Percentiles rank a stretch among this genome's conserved stretches.
These are phyloP conservation scores for Monilinia vaccinii-corymbosi DNA, from an alignment of 2,329 filamentous ascomycete genomes.

Conservation along the genomic window DNA sequence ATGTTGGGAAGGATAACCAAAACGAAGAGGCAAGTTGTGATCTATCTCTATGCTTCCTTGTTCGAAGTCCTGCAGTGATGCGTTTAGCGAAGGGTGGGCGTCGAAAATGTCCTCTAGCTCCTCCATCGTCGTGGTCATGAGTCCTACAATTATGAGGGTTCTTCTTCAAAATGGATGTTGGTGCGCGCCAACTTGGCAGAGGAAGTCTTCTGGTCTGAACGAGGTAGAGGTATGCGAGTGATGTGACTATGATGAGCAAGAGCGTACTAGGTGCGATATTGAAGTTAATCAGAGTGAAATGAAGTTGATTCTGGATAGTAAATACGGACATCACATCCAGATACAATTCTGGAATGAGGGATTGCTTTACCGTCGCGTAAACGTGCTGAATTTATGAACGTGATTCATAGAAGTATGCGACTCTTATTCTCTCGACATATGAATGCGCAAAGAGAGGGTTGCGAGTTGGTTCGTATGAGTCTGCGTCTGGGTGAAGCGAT, in stretches of 20 bases:
- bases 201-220: constrained; percentile 24
- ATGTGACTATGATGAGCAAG: constrained; percentile 21
- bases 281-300: constrained; percentile 27
- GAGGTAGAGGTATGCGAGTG: constrained; percentile 26
- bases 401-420: constrained; percentile 4
- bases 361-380: constrained; percentile 8
- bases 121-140: constrained; percentile 33
- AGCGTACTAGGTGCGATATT: constrained; percentile 27
- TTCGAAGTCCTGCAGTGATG: constrained; percentile 54
- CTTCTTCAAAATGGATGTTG: background rate
- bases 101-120: constrained; percentile 41
- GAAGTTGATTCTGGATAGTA: constrained; percentile 27
- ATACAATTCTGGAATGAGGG: background rate
- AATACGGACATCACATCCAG: constrained; percentile 25
- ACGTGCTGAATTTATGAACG: background rate
- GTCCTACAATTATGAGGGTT: background rate
- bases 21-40: constrained; percentile 33
- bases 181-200: constrained; percentile 8
- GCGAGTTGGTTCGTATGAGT: background rate
- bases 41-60: constrained; percentile 34
- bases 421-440: background rate
- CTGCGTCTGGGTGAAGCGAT: background rate
- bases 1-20: constrained; percentile 47
- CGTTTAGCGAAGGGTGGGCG: constrained; percentile 50
- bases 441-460: constrained; percentile 5